Base-by-base conservation (phyloP, 2,329 filamentous ascomycete species). In the Phoma herbarum region DNA sequence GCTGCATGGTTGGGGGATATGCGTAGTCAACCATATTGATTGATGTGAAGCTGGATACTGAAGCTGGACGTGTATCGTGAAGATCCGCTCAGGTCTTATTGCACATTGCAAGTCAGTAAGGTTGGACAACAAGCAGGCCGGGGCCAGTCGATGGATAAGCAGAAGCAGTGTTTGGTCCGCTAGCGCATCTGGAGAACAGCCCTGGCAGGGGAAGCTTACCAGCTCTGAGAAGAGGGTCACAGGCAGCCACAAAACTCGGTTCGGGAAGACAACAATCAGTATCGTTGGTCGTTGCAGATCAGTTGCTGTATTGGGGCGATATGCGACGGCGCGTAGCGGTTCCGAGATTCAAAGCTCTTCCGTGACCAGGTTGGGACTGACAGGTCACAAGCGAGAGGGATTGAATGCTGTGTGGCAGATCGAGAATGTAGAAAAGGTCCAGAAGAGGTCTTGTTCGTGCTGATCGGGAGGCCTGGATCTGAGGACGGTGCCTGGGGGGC, bases 11-110 rank as follows among this genome's bases (percentile, higher is more conserved):
- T 8, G 63, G 52, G 26, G 70, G 65, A 60, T 73, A 75, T 35
- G 69, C 65, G 66, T 73, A 77, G 47, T 76, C 73, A 56, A 76
- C 70, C 76, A 78, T 78, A 60, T 39, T 75, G 68, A 54, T 18
- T 23, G 57, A 61, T 56, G 45, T 43, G 25, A 29, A 29, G 48
- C 58, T 49, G 48, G 43, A 57, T 35, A 57, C 53, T 39, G 57
- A 48, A 44, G 42, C 46, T 41, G 49, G 52, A 52, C 23, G 41
- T 45, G 55, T 62, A 65, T 63, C 55, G 59, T 63, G 55, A 63
- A 51, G 48, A 55, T 61, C 53, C 55, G 59, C 52, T 62, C 58
- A 62, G 52, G 59, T 57, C 57, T 64, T 70, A 52, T 57, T 57
- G 29, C 53, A 58, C 43, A 61, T 52, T 46, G 26, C 44, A 57